These are phyloP conservation scores for Neostapfia colusana DNA, from an alignment of 176 grass and related monocot genomes.

Conservation along the genomic window DNA sequence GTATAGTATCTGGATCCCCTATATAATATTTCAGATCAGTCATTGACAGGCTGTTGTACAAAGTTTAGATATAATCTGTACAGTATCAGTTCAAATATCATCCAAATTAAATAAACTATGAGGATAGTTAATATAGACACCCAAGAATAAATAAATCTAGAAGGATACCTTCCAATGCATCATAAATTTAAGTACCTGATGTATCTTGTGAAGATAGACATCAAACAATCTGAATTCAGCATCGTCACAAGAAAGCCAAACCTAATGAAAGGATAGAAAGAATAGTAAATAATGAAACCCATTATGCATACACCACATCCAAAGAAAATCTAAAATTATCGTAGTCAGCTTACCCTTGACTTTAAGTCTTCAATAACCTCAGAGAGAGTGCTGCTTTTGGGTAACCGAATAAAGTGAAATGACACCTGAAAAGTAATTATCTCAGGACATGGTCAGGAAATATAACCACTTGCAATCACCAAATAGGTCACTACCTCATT, in stretches of 20 bases:
- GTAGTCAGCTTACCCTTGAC: conserved; percentile 54
- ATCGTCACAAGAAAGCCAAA: conserved; percentile 52
- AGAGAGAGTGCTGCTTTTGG: conserved; percentile 52
- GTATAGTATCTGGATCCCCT: background rate
- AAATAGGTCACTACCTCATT: conserved; percentile 49
- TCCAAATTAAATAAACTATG: conserved; percentile 9
- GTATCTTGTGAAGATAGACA: conserved; percentile 60
- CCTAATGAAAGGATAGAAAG: conserved; percentile 37
- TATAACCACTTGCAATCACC: conserved; percentile 8
- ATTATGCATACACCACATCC: conserved; percentile 1
- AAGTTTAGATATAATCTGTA: conserved; percentile 2
- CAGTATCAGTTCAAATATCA: background rate
- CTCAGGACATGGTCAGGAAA: conserved; percentile 32
- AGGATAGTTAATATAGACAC: background rate
- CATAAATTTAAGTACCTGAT: conserved; percentile 49
- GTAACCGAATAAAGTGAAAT: conserved; percentile 52
- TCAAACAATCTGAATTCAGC: conserved; percentile 63
- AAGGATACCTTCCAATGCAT: background rate
- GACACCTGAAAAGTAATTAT: conserved; percentile 46
- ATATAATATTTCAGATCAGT: background rate
- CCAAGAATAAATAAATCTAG: conserved; percentile 2
- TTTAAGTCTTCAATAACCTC: conserved; percentile 65
- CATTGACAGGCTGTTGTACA: background rate
- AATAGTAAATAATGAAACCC: conserved; percentile 25
- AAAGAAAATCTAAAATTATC: conserved; percentile 2